A percentile compares a stretch with the other conserved stretches of the same genome.
phyloP scores from a whole-genome alignment of 257 asterid genomes.

The Fraxinus excelsior region DNA sequence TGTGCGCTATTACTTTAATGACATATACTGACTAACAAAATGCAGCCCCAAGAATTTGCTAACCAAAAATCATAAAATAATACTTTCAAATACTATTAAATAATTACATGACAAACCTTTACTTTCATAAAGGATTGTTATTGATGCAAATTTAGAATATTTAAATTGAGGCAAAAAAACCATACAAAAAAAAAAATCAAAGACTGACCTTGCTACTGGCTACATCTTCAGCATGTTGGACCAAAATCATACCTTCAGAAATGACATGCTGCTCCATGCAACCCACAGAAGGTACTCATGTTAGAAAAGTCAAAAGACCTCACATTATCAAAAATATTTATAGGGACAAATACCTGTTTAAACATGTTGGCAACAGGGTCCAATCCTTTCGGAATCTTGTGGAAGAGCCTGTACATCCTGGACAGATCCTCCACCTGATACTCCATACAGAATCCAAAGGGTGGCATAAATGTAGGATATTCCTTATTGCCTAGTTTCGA shows the following conservation, averaged over 20 bases:
- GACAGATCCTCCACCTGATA: conserved; percentile 59
- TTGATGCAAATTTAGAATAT: neutral
- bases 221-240: conserved; percentile 60
- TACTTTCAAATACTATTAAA: neutral
- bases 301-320: conserved; percentile 10
- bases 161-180: neutral
- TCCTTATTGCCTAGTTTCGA: neutral
- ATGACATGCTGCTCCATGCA: conserved; percentile 47
- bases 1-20: neutral
- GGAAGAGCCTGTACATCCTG: conserved; percentile 59
- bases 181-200: neutral
- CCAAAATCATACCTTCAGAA: conserved; percentile 52
- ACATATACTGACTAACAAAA: neutral
- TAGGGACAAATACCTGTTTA: conserved; percentile 44
- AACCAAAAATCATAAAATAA: neutral
- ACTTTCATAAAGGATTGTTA: neutral
- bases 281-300: neutral
- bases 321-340: neutral
- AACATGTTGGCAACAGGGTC: conserved; percentile 42
- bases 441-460: conserved; percentile 13
- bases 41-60: neutral
- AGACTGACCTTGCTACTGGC: conserved; percentile 42
- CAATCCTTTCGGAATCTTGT: conserved; percentile 38
- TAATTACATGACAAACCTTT: neutral
- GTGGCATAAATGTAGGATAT: neutral